A percentile compares a stretch with the other conserved stretches of the same genome.
Conservation (phyloP, 352 stramenopile genomes). For the Globisporangium uncinulatum region DNA sequence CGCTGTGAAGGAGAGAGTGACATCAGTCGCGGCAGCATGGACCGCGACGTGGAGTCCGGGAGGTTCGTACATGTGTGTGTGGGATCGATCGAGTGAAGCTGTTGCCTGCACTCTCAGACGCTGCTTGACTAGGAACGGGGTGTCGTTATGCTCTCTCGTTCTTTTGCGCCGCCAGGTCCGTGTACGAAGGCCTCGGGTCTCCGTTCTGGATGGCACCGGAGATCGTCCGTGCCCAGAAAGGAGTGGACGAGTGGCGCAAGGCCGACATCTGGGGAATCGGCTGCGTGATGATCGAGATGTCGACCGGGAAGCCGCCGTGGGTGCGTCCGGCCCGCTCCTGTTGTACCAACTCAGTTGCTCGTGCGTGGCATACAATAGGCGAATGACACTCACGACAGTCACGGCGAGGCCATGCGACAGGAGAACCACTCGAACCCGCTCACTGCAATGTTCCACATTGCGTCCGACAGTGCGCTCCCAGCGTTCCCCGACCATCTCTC, state of each 20-base stretch:
- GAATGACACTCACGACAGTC: too few relatives aligned
- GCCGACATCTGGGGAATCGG: slow-evolving; percentile 90
- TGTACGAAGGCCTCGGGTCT: slow-evolving; percentile 76
- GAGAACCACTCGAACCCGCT: slow-evolving; percentile 72
- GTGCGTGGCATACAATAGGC: too few relatives aligned
- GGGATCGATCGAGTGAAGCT: slow-evolving; percentile 6
- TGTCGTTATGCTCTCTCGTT: neutral
- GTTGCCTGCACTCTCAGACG: neutral
- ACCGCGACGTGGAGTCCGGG: slow-evolving; percentile 6
- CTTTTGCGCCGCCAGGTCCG: slow-evolving; percentile 27
- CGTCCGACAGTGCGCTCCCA: slow-evolving; percentile 48
- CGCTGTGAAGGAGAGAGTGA: neutral
- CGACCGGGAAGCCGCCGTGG: slow-evolving; percentile 84
- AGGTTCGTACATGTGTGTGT: slow-evolving; percentile 3
- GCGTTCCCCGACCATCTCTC: slow-evolving; percentile 40
- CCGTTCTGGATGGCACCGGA: slow-evolving; percentile 96
- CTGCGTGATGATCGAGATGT: slow-evolving; percentile 88
- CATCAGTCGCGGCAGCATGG: neutral
- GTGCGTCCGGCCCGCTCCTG: slow-evolving; percentile 11
- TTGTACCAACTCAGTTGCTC: neutral
- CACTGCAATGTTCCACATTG: slow-evolving; percentile 83
- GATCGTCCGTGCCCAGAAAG: slow-evolving; percentile 83
- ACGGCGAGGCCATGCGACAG: slow-evolving; percentile 14
- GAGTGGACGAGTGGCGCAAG: slow-evolving; percentile 75
- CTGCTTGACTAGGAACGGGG: neutral